Evolutionary conservation across 768 basidiomycete species (phyloP).

Genomic region (Gelatoporia subvermispora): DNA sequence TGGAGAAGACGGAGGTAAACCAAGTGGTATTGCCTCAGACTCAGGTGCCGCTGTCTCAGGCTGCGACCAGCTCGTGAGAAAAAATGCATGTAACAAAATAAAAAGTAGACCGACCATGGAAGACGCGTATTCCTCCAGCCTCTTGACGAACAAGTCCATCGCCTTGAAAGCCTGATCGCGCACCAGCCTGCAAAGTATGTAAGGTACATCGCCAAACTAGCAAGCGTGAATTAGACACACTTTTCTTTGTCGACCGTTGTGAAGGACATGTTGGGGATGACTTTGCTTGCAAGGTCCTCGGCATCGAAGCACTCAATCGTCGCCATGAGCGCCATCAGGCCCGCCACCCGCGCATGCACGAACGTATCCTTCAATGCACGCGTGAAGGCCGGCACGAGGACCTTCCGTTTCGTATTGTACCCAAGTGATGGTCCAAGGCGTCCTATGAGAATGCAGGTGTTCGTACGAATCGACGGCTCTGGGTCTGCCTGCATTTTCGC

Average conservation of each 20-base stretch:
- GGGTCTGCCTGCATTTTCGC: conserved; percentile 91
- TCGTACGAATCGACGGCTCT: conserved; percentile 94
- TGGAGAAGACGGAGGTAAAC: conserved; percentile 13
- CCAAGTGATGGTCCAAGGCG: conserved; percentile 82
- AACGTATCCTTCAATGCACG: conserved; percentile 87
- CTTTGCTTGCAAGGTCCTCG: conserved; percentile 85
- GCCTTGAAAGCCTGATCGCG: conserved; percentile 96
- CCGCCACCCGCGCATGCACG: conserved; percentile 90
- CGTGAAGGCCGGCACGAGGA: conserved; percentile 93
- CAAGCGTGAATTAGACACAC: conserved; percentile 36
- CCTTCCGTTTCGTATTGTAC: conserved; percentile 88
- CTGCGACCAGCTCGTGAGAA: conserved; percentile 27
- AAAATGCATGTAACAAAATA: conserved; percentile 4
- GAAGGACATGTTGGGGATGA: conserved; percentile 80
- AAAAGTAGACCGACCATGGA: conserved; percentile 60
- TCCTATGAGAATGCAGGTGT: conserved; percentile 94
- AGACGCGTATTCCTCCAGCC: conserved; percentile 71
- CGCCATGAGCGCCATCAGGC: conserved; percentile 93
- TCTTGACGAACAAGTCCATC: conserved; percentile 81
- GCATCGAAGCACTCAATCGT: conserved; percentile 84
- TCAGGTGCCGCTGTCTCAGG: conserved; percentile 45
- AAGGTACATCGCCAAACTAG: neutral
- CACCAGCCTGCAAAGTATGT: conserved; percentile 55
- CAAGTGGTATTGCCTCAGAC: conserved; percentile 12
- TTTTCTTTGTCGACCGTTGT: conserved; percentile 90